Base-by-base conservation (phyloP, 2,329 filamentous ascomycete species). In the Ophiostoma australiae region DNA sequence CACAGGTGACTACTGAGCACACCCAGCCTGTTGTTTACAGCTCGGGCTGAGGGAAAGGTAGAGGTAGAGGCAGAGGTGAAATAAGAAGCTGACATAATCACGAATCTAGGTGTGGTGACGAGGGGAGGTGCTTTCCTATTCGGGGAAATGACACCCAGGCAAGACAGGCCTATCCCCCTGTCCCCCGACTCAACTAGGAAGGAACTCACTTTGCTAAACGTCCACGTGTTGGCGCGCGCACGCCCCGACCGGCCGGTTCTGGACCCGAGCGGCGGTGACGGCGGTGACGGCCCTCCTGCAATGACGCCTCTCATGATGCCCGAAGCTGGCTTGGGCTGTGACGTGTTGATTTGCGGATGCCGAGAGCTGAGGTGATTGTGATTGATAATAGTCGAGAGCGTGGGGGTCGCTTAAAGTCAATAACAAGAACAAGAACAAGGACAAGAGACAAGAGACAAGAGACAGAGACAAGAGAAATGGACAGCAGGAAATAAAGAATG, bases 171-270 rank as follows among this genome's bases (percentile, higher is more conserved):
- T 4, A 3, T 2, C 5, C 35, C 2, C 35, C 39, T 15, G 39
- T 17, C 44, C 20, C 13, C 44, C 17, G 44, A 20, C 23, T 15
- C n/a, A 55, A 55, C 8, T 17, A 11, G 52, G 52, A 58, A 58
- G 52, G 58, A 63, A 20, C 58, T 63, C 27, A 63, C 58, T 27
- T 63, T 63, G 27, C 58, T 63, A 63, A 63, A 63, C 58, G 58
- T 63, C 58, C 58, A 63, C 58, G 58, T 63, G 58, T 63, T 63
- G 58, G 58, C 58, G 27, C 58, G 58, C 58, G 58, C 58, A 27
- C 58, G 58, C 8, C 58, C 58, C 27, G 58, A 63, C 58, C 27
- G 58, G 27, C 58, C 58, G 13, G 27, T 33, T 33, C 58, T 31
- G 27, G 58, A 63, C 11, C 58, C 58, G 27, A 27, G 27, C 58